Evolutionary conservation across 768 basidiomycete species (phyloP).

Genomic region (Epithele typhae): DNA sequence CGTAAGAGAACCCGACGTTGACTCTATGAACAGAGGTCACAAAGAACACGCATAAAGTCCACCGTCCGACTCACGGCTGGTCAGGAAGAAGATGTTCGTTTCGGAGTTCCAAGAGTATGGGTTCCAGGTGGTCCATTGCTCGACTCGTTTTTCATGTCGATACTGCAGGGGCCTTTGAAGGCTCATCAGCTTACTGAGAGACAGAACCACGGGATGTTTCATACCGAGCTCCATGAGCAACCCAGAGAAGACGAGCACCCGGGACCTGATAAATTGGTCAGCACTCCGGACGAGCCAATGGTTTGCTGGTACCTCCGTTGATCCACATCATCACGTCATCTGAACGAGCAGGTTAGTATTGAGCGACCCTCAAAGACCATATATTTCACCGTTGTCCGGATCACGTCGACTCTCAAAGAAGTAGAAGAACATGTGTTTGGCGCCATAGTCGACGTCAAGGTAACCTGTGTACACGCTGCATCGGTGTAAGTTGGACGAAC

Average conservation of each 20-base stretch:
- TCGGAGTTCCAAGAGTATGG: slow-evolving; percentile 63
- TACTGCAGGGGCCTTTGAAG: slow-evolving; percentile 51
- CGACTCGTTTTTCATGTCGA: slow-evolving; percentile 53
- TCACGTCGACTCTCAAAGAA: slow-evolving; percentile 55
- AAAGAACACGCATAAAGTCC: too few species aligned
- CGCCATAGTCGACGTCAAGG: slow-evolving; percentile 44
- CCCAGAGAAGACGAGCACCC: slow-evolving; percentile 52
- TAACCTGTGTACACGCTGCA: slow-evolving; percentile 45
- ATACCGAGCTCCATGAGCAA: slow-evolving; percentile 57
- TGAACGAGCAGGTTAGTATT: slow-evolving; percentile 7
- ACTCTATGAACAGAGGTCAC: too few species aligned
- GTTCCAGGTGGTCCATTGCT: slow-evolving; percentile 61
- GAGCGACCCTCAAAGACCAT: background rate
- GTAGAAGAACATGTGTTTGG: slow-evolving; percentile 52
- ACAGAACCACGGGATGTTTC: background rate
- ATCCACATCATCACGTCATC: slow-evolving; percentile 74
- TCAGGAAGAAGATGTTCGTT: slow-evolving; percentile 67
- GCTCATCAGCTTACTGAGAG: background rate
- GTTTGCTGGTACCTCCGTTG: slow-evolving; percentile 42
- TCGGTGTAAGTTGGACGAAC: background rate
- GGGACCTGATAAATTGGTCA: slow-evolving; percentile 38
- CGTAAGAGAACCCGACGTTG: slow-evolving; percentile 69
- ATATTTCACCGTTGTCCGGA: slow-evolving; percentile 32
- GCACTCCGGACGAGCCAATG: background rate
- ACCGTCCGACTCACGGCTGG: slow-evolving; percentile 36